Evolutionary conservation across 192 early-diverging fungal species (phyloP), one percentile per base, ranked within the genome.

Genomic region (Entomortierella parvispora): DNA sequence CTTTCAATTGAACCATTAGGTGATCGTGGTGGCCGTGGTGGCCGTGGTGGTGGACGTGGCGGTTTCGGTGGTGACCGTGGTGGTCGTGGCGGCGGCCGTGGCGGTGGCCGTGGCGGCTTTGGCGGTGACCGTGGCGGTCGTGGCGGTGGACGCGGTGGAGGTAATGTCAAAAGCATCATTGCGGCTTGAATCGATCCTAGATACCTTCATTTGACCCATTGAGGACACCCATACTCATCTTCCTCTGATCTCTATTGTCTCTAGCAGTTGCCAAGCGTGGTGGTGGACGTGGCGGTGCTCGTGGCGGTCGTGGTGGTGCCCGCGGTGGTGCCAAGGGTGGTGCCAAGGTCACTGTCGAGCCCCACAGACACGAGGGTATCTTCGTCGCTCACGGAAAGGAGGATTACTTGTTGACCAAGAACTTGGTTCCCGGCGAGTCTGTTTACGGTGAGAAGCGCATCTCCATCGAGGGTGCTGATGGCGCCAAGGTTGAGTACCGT

Each of bases 391-490:
- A 96, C 80, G 96, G 96, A 68, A 99, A 99, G 89, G 97, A 99
- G 84, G 97, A 99, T 85, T 85, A 97, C 81, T 87, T 99, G 55
- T 92, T 96, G 57, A 99, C 97, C 83, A 98, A 98, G 91, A 98
- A 98, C 87, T 84, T 99, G 64, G 96, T 99, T 51, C 93, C 95
- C 46, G 97, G 97, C 43, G 97, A 99, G 85, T 81, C 91, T 46
- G 95, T 97, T 23, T 99, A 99, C 81, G 96, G 96, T 51, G 97
- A 99, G 84, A 99, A 99, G 92, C 90, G 97, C 77, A 94, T 99
- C 78, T 90, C 93, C 1, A 92, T 98, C 8, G 97, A 75, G 64
- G 96, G 96, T 58, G 80, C 89, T 58, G 97, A 99, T 52, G 94
- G 94, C 62, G 92, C 93, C 71, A 99, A 99, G 85, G 91, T 91